These are phyloP conservation scores for Mycena vitilis DNA, from an alignment of 768 basidiomycete genomes.

Conservation along the genomic window DNA sequence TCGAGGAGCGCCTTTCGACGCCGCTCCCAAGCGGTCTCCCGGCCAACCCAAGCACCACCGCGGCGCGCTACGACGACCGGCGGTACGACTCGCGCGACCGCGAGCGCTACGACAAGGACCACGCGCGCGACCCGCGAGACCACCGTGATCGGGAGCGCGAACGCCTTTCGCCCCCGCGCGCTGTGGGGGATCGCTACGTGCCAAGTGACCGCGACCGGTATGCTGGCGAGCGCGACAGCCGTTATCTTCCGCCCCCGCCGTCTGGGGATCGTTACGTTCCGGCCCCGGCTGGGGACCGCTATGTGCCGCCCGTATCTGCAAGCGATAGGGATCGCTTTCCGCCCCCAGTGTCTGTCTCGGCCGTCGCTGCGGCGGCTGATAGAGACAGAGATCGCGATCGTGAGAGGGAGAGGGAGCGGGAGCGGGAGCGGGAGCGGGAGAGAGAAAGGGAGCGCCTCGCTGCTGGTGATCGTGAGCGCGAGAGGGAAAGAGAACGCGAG, in stretches of 20 bases:
- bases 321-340: background rate
- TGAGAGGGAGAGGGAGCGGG: slow-evolving; percentile 23
- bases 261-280: slow-evolving; percentile 19
- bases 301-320: background rate
- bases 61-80: slow-evolving; percentile 30
- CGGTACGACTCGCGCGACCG: slow-evolving; percentile 3
- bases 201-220: slow-evolving; percentile 17
- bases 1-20: slow-evolving; percentile 34
- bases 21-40: slow-evolving; percentile 7
- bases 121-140: slow-evolving; percentile 6
- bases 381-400: slow-evolving; percentile 16
- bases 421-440: slow-evolving; percentile 22
- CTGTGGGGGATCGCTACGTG: slow-evolving; percentile 25
- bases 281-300: slow-evolving; percentile 11
- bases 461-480: slow-evolving; percentile 16
- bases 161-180: slow-evolving; percentile 3
- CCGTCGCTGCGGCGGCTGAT: background rate
- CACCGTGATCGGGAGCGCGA: slow-evolving; percentile 24
- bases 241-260: slow-evolving; percentile 13
- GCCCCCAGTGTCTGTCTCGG: slow-evolving; percentile 2
- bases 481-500: slow-evolving; percentile 30
- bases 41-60: slow-evolving; percentile 5
- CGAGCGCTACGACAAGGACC: slow-evolving; percentile 7
- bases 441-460: slow-evolving; percentile 20
- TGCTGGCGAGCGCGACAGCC: slow-evolving; percentile 7